These are phyloP conservation scores for Leavenworthia alabamica DNA, from an alignment of 345 rosid species.

Conservation along the genomic window DNA sequence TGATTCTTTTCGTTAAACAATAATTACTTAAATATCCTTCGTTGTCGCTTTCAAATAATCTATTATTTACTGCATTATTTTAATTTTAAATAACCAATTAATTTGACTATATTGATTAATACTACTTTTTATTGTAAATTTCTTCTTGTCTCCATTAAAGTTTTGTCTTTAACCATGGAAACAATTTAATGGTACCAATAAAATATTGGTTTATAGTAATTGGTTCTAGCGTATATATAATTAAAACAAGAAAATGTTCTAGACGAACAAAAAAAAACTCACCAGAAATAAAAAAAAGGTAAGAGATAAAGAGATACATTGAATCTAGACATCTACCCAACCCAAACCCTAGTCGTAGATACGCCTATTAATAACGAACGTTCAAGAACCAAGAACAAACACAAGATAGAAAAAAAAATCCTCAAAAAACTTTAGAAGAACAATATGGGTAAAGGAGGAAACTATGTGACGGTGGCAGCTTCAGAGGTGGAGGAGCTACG, in stretches of 20 bases:
- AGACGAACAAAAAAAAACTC: background rate
- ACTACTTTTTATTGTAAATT: background rate
- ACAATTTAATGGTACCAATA: background rate
- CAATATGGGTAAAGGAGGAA: conserved; percentile 38
- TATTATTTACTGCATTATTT: background rate
- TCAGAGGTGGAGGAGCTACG: conserved; percentile 30
- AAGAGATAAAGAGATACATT: conserved; percentile 41
- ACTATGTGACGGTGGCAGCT: conserved; percentile 12
- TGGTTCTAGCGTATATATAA: conserved; percentile 2
- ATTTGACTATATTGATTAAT: background rate
- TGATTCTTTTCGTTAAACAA: too few species aligned
- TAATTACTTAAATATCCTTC: too few species aligned
- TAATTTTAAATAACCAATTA: too few species aligned
- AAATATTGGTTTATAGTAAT: background rate
- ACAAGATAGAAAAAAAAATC: background rate
- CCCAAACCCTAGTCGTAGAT: background rate
- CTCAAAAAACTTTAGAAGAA: background rate
- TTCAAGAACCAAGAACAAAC: background rate
- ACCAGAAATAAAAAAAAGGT: too few species aligned
- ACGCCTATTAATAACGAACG: conserved; percentile 17
- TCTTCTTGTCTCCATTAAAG: background rate
- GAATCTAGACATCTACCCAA: conserved; percentile 59
- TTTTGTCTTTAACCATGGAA: background rate
- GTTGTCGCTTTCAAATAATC: too few species aligned
- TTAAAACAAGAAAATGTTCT: background rate